Evolutionary conservation across 1,284 basidiomycete genomes (phyloP).

Genomic region (Boletus calvinii): DNA sequence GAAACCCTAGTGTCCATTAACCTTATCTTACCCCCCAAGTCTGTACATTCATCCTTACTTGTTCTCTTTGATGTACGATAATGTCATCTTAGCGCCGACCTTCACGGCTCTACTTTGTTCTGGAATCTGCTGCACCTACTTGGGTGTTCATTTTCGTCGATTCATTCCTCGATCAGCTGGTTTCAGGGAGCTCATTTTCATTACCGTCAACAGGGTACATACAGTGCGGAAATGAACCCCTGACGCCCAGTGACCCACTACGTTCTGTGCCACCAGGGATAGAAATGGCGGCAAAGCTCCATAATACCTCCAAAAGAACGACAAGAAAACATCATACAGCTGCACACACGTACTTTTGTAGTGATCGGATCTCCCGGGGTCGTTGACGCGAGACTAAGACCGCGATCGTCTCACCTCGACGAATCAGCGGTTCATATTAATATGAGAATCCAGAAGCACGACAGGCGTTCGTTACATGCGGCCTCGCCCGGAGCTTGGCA

Average conservation of each 20-base stretch:
- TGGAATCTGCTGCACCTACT: neutral
- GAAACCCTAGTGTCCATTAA: neutral
- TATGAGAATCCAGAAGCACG: constrained; percentile 1
- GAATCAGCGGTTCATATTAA: neutral
- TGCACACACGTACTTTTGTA: constrained; percentile 6
- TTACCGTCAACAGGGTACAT: constrained; percentile 1
- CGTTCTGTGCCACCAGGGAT: neutral
- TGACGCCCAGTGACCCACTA: neutral
- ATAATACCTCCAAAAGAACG: neutral
- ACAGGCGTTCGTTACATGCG: neutral
- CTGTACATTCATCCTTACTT: constrained; percentile 4
- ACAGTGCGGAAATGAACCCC: constrained; percentile 1
- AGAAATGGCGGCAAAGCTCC: neutral
- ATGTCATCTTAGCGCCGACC: constrained; percentile 10
- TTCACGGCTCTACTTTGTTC: neutral
- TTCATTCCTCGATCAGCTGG: neutral
- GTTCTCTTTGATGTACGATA: constrained; percentile 19
- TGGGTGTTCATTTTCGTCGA: neutral
- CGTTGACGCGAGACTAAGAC: constrained; percentile 26
- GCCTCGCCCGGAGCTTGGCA: neutral
- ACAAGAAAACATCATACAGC: neutral
- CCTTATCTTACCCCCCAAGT: constrained; percentile 6
- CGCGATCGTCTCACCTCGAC: constrained; percentile 29
- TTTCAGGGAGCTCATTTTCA: neutral
- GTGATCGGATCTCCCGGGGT: constrained; percentile 9